Base-by-base conservation (phyloP, 257 asterid species). In the Verbena officinalis region DNA sequence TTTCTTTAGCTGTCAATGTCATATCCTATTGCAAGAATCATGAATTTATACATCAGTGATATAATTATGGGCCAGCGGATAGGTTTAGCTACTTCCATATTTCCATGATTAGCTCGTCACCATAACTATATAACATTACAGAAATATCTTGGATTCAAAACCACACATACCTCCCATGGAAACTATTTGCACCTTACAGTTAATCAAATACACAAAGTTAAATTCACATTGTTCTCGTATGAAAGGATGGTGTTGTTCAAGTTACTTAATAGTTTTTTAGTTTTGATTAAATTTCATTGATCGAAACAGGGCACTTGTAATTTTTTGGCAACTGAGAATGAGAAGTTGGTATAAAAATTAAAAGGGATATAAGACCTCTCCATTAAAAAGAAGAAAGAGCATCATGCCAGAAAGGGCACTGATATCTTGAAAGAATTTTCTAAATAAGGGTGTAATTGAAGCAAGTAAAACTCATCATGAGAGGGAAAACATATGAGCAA, bases 1-100 rank as follows among this genome's bases (percentile, higher is more conserved):
- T 19, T 50, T 65, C 49, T 44, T 58, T 50, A 44, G 45, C 33
- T 20, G 56, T 48, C 61, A 49, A 34, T 22, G 39, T 7, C 7
- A 38, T 59, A 17, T 59, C 74, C 30, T 36, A 52, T 31, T 22
- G 65, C 53, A 49, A 40, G 55, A 14, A 45, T 61, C 77, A 52
- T 44, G 34, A 39, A 20, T 4, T 23, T 45, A 2, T 24, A 33
- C 40, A 55, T 34, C 21, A 58, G 2, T 34, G 17, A 21, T 11
- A 58, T n/a, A 58, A 13, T 21, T 30, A 19, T 17, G 33, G 21
- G 64, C 55, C 66, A 38, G 38, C 14, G 8, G 9, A 51, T 58
- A 62, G 21, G 53, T 5, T 4, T 34, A 40, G 22, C 14, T 31
- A n/a, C 44, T 27, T 0, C 21, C 40, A 24, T 55, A 57, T 9